Evolutionary conservation across 495 filamentous ascomycete genomes (phyloP), one percentile per base, ranked within the genome.

Genomic region (Penicillium soppii): DNA sequence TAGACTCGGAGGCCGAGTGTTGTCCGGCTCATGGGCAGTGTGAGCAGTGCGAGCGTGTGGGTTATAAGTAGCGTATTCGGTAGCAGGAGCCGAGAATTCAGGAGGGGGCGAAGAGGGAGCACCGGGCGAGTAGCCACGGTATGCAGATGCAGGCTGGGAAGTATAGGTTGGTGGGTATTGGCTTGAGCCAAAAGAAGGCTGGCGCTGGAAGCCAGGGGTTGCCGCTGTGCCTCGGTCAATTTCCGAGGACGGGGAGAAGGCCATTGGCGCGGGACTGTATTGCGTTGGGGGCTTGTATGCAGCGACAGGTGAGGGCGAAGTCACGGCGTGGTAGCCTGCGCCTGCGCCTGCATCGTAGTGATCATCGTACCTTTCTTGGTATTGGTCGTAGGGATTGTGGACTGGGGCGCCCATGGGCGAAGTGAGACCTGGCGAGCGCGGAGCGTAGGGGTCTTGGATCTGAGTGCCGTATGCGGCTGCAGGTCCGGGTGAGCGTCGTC

Each of bases 1-100:
- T 10, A 77, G 53, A 70, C 66, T 77, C 22, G 74, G 71, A 30
- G 74, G 71, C 50, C 70, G 62, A 51, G 64, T 59, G 9, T 55
- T 29, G 7, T 19, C 20, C 4, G 60, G 38, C 20, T 63, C 51
- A 3, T 42, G 22, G n/a, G n/a, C n/a, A 13, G 30, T 44, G 1
- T 30, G 36, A 25, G 16, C 20, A 2, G 38, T 20, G 37, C 52
- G 48, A 50, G 15, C 22, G 13, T 46, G 50, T 47, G 54, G 53
- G 35, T 68, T 59, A 48, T 55, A 38, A 10, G 38, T 44, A 19
- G 53, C 49, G 21, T 54, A 54, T 47, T 68, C 62, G 21, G 61
- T 38, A 12, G 64, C 48, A 4, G 61, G 54, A 8, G 66, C 44
- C 7, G 61, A 53, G 50, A 71, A 72, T 21, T 69, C 61, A 19